Evolutionary conservation across 106 monocot species (phyloP).

Genomic region (Xerophyta viscosa): DNA sequence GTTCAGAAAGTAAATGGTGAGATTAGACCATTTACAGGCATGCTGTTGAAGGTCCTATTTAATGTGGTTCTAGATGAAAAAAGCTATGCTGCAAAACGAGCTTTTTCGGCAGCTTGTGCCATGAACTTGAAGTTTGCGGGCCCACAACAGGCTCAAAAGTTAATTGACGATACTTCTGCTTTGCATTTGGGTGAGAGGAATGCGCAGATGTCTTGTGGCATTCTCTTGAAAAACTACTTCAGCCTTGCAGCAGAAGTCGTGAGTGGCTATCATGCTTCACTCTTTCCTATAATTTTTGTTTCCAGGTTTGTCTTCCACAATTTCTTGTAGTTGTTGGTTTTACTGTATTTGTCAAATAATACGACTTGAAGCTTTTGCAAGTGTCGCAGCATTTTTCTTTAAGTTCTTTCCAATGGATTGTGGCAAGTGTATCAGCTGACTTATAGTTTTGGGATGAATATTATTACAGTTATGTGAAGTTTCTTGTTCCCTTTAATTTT

Average conservation of each 20-base stretch:
- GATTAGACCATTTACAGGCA: slow-evolving; percentile 54
- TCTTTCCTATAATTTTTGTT: slow-evolving; percentile 72
- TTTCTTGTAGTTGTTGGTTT: background rate
- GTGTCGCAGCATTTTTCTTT: too few relatives aligned
- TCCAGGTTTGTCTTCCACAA: slow-evolving; percentile 51
- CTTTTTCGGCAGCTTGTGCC: slow-evolving; percentile 87
- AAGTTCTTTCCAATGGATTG: too few relatives aligned
- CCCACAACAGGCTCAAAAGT: slow-evolving; percentile 53
- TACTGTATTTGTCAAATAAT: too few relatives aligned
- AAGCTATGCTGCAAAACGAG: slow-evolving; percentile 63
- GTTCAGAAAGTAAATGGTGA: slow-evolving; percentile 70
- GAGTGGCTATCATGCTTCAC: slow-evolving; percentile 53
- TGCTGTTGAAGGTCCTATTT: slow-evolving; percentile 59
- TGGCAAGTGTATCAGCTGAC: too few relatives aligned
- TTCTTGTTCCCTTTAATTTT: too few relatives aligned
- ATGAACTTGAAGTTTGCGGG: slow-evolving; percentile 57
- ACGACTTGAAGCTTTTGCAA: too few relatives aligned
- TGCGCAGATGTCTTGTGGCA: slow-evolving; percentile 73
- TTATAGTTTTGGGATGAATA: too few relatives aligned
- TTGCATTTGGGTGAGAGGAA: slow-evolving; percentile 82
- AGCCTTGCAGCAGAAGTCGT: slow-evolving; percentile 68
- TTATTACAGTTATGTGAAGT: too few relatives aligned
- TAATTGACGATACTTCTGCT: slow-evolving; percentile 72
- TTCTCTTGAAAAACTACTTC: slow-evolving; percentile 67
- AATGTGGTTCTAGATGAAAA: slow-evolving; percentile 76